phyloP scores from a whole-genome alignment of 2,329 filamentous ascomycete species.

The Basipetospora chlamydospora region DNA sequence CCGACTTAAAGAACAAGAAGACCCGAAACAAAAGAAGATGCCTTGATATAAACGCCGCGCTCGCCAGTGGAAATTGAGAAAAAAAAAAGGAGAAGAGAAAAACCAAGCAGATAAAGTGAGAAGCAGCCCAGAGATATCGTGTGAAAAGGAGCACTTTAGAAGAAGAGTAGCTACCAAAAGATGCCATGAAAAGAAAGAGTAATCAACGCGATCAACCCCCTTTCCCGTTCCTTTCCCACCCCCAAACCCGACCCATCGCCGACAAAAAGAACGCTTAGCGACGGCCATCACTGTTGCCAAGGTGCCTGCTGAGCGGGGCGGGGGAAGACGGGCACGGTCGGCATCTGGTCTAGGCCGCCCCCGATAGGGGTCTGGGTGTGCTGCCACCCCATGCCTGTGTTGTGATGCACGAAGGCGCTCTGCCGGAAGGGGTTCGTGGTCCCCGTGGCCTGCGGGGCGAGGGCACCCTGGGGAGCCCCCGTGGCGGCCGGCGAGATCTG shows the following conservation, averaged over 20 bases:
- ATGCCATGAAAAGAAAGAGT: constrained; percentile 2
- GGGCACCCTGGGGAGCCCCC: constrained; percentile 22
- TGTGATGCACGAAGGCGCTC: constrained; percentile 76
- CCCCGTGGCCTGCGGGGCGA: constrained; percentile 67
- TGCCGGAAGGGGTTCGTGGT: constrained; percentile 93
- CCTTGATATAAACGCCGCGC: no score
- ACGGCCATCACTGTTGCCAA: constrained; percentile 44
- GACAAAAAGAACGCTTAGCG: no score
- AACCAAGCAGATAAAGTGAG: background rate
- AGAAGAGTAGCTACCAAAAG: no score
- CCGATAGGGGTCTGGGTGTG: constrained; percentile 64
- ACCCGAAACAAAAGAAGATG: no score
- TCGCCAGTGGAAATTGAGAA: no score
- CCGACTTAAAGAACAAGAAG: no score
- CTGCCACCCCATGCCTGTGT: constrained; percentile 82
- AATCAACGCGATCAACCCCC: constrained; percentile 8
- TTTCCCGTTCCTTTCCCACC: no score
- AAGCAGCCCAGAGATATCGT: no score
- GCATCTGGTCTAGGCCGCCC: constrained; percentile 63
- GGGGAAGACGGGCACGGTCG: constrained; percentile 75
- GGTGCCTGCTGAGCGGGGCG: constrained; percentile 52
- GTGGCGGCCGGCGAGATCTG: constrained; percentile 17
- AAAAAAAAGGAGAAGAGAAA: background rate
- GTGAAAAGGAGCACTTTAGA: no score
- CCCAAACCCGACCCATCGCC: no score